A percentile compares a stretch with the other conserved stretches of the same genome.
phyloP scores from a whole-genome alignment of 176 grass and related monocot species.

The Musa troglodytarum region DNA sequence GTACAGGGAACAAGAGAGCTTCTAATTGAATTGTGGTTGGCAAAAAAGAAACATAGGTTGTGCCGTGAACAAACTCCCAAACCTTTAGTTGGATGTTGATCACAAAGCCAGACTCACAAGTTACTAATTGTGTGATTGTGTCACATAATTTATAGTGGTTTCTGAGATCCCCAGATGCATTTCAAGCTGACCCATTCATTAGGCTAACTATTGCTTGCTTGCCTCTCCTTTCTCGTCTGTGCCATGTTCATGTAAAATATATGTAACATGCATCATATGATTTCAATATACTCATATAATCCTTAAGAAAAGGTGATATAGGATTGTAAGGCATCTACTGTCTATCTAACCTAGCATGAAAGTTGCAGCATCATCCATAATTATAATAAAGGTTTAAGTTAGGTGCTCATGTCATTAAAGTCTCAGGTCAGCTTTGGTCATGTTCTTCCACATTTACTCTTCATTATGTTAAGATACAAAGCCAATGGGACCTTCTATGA shows the following conservation, averaged over 20 bases:
- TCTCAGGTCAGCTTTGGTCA: too few relatives aligned
- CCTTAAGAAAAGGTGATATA: too few relatives aligned
- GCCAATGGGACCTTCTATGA: not conserved
- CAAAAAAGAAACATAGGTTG: slow-evolving; percentile 1
- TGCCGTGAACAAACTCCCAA: slow-evolving; percentile 11
- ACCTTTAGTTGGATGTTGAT: not conserved
- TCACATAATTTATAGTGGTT: not conserved
- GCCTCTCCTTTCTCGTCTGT: not conserved
- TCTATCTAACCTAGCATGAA: not conserved
- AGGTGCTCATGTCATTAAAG: not conserved
- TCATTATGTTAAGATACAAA: not conserved
- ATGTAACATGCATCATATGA: not conserved
- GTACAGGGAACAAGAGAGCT: not conserved
- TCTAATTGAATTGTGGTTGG: not conserved
- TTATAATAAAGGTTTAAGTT: not conserved
- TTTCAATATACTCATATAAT: not conserved
- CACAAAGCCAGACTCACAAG: not conserved
- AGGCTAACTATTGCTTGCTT: not conserved
- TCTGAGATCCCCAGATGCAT: not conserved
- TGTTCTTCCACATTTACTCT: too few relatives aligned
- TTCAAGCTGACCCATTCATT: not conserved
- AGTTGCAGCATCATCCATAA: not conserved
- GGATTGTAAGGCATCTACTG: too few relatives aligned
- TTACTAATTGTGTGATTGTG: too few relatives aligned
- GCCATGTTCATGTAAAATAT: not conserved